Evolutionary conservation across 768 basidiomycete species (phyloP), one percentile per base, ranked within the genome.

Genomic region (Xerocomellus chrysenteron): DNA sequence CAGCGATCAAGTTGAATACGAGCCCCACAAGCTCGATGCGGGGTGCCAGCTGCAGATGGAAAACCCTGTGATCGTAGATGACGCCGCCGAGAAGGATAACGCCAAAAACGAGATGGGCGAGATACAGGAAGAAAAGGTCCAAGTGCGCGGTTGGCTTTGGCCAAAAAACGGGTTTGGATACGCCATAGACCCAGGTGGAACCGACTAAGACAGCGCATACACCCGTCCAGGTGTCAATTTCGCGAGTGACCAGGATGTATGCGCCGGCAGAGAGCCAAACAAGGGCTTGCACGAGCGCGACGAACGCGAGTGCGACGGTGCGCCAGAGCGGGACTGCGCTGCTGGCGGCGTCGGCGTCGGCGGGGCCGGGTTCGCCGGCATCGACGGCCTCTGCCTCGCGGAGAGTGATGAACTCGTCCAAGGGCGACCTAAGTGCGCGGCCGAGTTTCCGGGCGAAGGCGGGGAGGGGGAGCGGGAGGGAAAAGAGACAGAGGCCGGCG

Each of bases 151-250:
- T 92, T 1, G 80, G 70, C 6, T 75, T 73, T 0, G 85, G 83
- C 39, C 74, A 74, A 30, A 78, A 64, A 14, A 86, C 72, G 2
- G 86, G 82, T 45, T 83, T 82, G 21, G 78, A 61, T 19, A 82
- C 68, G 1, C 86, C 82, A 61, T 89, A 91, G 39, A 88, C 67
- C 91, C 91, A 92, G 4, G 82, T 74, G 0, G 73, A 58, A 0
- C 83, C 82, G 26, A 82, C 63, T 32, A 87, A 65, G 47, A 87
- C 72, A 0, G 78, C 73, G 8, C 74, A 74, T 2, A 78, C 55
- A 17, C 71, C 76, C 14, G 52, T 59, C 74, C 78, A 78, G 2
- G 59, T 32, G 21, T 64, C 51, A 0, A 65, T 54, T 21, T 78
- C 68, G 39, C 71, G 71, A n/a, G 80, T 75, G 36, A 75, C 58